Conservation (phyloP, 805 yeast genomes). For the Metschnikowia kofuensis region DNA sequence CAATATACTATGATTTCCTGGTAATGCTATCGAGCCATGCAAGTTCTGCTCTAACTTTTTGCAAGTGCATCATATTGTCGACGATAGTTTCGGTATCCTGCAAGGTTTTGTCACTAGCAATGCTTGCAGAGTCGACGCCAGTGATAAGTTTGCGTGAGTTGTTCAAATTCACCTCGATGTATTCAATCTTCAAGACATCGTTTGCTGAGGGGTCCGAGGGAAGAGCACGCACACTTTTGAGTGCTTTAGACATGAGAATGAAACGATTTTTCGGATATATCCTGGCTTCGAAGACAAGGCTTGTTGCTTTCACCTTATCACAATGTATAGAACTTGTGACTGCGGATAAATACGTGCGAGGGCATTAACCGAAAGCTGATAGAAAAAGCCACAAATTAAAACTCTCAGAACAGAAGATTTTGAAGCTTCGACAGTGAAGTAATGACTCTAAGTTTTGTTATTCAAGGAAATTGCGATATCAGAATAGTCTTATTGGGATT, state of each 20-base stretch:
- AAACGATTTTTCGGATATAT: background rate
- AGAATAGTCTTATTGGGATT: too few relatives aligned
- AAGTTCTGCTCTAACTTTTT: constrained; percentile 8
- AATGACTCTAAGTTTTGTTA: too few relatives aligned
- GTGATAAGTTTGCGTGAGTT: constrained; percentile 34
- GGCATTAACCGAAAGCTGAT: too few relatives aligned
- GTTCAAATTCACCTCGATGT: constrained; percentile 36
- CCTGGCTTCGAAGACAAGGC: too few relatives aligned
- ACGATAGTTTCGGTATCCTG: constrained; percentile 3
- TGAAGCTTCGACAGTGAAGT: too few relatives aligned
- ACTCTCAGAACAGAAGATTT: too few relatives aligned
- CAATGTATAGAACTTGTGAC: too few relatives aligned
- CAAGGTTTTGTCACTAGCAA: background rate
- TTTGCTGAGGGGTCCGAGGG: constrained; percentile 32
- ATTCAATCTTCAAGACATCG: constrained; percentile 34
- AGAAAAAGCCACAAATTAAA: too few relatives aligned
- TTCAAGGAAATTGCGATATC: too few relatives aligned
- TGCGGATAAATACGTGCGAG: too few relatives aligned
- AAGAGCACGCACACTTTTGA: constrained; percentile 28
- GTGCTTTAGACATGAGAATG: constrained; percentile 22
- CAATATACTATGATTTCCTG: too few relatives aligned
- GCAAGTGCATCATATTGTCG: constrained; percentile 10
- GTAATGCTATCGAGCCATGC: constrained; percentile 14
- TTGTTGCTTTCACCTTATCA: too few relatives aligned
- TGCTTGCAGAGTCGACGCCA: constrained; percentile 16